Evolutionary conservation across 306 rosid genomes (phyloP), one percentile per base, ranked within the genome.

Genomic region (Pyrus communis): DNA sequence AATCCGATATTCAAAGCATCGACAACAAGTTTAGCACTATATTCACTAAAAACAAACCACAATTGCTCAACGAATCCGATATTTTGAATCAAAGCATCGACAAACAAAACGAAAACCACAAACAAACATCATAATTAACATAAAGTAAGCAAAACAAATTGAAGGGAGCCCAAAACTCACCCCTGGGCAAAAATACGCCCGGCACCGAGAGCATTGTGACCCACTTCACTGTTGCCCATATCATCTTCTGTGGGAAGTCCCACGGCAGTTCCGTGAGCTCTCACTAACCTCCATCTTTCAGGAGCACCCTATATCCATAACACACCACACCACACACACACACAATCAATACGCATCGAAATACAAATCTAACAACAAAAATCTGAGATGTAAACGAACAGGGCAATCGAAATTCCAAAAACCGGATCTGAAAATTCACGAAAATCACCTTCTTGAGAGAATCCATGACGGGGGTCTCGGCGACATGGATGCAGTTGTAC

Each of bases 211-310:
- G 99, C 99, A 43, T 96, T 96, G 78, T 96, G 99, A 49, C 99
- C 99, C 15, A 96, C 99, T 82, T 96, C 99, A 84, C 99, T 96
- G 72, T 96, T 96, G 45, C 99, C 99, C 99, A 96, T 96, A 75
- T 96, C 99, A 90, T 92, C 99, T 15, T 96, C 99, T 1, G 98
- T 74, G 28, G 99, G 98, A 68, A 96, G 98, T 1, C 99, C 99
- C 9, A 96, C 99, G 0, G 98, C 97, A 59, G 66, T 84, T 69
- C 99, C 99, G 73, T 96, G 99, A 59, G 99, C 99, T 80, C 64
- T 96, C 4, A 96, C 93, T 85, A 96, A 73, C 80, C 98, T 96
- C 99, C 99, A 92, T 67, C 23, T 76, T 2, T 91, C 96, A 64
- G 99, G 99, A 11, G 90, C 93, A 81, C 97, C 94, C 99, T 90